Base-by-base conservation (phyloP, 2,329 filamentous ascomycete species). In the Plectosphaerella cucumerina region DNA sequence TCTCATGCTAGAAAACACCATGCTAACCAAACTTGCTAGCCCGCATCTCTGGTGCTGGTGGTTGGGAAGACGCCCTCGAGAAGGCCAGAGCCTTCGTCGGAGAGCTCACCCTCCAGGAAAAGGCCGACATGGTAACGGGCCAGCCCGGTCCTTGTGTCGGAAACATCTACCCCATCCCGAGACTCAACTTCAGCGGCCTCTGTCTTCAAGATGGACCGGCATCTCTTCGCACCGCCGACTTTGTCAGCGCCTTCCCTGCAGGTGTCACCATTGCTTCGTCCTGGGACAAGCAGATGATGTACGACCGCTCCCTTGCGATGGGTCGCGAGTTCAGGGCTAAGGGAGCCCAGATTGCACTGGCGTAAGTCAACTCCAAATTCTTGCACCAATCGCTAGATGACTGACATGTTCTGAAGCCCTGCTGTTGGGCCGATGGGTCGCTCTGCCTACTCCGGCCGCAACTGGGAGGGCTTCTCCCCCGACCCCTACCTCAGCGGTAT, bases 381-480 rank as follows among this genome's bases (percentile, higher is more conserved):
- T 37, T 37, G 12, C 5, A 11, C 4, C 15, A 44, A 14, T 23
- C 14, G 42, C 20, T 11, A 21, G 5, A 4, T 4, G 1, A 4
- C 22, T 33, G 21, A 33, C 15, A 45, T 18, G n/a, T 10, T n/a
- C n/a, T 76, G 95, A 10, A 90, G 89, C 0, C 90, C 90, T 3
- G 89, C 89, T 0, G 84, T 89, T 52, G 83, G 84, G 0, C 84
- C 85, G 0, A 62, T 85, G 0, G 84, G 85, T 12, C 74, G 83
- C 3, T 73, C 84, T 47, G 78, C 82, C 1, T 70, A 74, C 22
- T 78, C 80, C 45, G 85, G 86, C 0, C 71, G 86, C 49, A 86
- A 84, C 54, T 88, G 83, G 81, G 82, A 85, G 62, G 80, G 80
- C 14, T 58, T 65, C 37, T 59, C 60, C 2, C 55, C 43, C 72